Evolutionary conservation across 257 asterid species (phyloP), one percentile per base, ranked within the genome.

Genomic region (Dorcoceras hygrometricum): DNA sequence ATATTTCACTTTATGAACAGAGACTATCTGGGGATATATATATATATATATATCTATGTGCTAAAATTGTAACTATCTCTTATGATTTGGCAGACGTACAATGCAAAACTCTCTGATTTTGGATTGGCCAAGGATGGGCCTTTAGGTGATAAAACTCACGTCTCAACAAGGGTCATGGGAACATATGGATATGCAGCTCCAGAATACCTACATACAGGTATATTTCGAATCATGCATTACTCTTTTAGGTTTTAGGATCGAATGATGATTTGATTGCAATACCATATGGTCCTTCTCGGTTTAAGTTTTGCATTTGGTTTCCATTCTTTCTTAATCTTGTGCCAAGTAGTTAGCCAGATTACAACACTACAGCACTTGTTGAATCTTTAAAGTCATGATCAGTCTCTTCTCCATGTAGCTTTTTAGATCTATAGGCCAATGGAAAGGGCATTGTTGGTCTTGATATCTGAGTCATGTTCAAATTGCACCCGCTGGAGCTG

Each of bases 141-240:
- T 0, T 75, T 87, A 1, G 96, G 94, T 6, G 96, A 84, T 60
- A 79, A 85, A 70, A 89, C 90, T 76, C 86, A 89, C 8, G 95
- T 87, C 59, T 81, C 95, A 23, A 82, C 98, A 0, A 76, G 95
- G 78, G 88, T 85, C 64, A 84, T 85, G 87, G 98, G 95, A 48
- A 89, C 96, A 27, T 81, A 85, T 59, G 95, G 98, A 65, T 91
- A 89, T 63, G 96, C 96, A 19, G 98, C 98, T 23, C 98, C 98
- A 4, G 98, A 91, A 62, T 87, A 89, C 74, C 66, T 87, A 19
- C 89, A 94, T 4, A 89, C 98, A 0, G 98, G 97, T 91, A 79
- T 22, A 23, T 67, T 68, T 58, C 31, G 31, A 28, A 6, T 67
- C 32, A 31, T 1, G 63, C 16, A 27, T 22, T 20, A 23, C 14